A percentile compares a stretch with the other conserved stretches of the same genome.
phyloP scores from a whole-genome alignment of 2,329 filamentous ascomycete species.

The Geosmithia putterillii region DNA sequence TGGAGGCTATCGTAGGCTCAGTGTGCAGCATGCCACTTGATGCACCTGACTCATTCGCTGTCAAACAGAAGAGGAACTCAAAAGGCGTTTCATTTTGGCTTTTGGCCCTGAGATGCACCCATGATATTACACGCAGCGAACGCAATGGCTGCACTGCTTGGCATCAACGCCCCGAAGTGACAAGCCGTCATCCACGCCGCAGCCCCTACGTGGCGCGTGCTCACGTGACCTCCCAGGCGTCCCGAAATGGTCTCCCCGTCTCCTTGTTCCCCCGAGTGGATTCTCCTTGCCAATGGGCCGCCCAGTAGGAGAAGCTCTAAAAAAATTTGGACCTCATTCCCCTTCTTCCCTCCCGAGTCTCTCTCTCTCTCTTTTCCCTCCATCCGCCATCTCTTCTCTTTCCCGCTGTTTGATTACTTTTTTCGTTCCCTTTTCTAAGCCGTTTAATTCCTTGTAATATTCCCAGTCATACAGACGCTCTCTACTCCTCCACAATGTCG shows the following conservation, averaged over 20 bases:
- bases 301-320: conserved; percentile 4
- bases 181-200: too few species aligned
- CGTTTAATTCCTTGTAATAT: conserved; percentile 8
- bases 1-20: too few species aligned
- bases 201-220: conserved; percentile 1
- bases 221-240: conserved; percentile 3
- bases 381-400: background rate
- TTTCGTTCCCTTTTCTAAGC: conserved; percentile 11
- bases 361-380: background rate
- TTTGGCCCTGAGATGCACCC: too few species aligned
- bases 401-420: conserved; percentile 7
- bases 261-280: background rate
- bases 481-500: conserved; percentile 51
- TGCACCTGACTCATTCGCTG: too few species aligned
- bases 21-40: too few species aligned
- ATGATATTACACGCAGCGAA: too few species aligned
- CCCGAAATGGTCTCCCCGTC: background rate
- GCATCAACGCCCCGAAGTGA: background rate
- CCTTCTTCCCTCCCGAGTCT: background rate
- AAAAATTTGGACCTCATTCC: conserved; percentile 5
- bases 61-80: too few species aligned
- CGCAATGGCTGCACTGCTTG: background rate
- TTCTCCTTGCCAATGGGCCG: background rate
- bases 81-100: too few species aligned
- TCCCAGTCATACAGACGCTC: conserved; percentile 3